Conservation (phyloP, 768 basidiomycete species). For the Tephrocybe sp. region DNA sequence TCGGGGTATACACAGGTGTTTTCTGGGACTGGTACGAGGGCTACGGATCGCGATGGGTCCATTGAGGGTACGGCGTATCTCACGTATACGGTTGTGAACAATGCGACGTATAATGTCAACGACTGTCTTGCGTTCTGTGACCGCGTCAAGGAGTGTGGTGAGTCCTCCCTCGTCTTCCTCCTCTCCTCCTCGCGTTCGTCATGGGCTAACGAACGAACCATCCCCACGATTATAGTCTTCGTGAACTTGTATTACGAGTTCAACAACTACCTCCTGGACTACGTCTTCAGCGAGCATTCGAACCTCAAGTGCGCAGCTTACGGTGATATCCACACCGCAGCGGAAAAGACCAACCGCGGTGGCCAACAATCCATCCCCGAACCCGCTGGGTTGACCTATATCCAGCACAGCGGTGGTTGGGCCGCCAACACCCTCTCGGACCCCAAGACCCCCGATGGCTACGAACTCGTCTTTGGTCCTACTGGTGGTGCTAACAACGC, state of each 20-base stretch:
- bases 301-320: constrained; percentile 49
- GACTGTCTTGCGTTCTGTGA: constrained; percentile 42
- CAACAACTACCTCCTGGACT: constrained; percentile 42
- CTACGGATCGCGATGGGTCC: constrained; percentile 38
- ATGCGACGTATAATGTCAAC: constrained; percentile 43
- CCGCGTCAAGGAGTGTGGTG: constrained; percentile 38
- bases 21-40: constrained; percentile 32
- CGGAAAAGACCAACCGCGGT: constrained; percentile 44
- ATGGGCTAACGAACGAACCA: neutral
- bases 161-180: constrained; percentile 12
- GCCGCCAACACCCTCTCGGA: constrained; percentile 33
- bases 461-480: constrained; percentile 46
- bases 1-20: constrained; percentile 38
- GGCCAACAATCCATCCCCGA: constrained; percentile 38
- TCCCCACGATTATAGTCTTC: constrained; percentile 38
- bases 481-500: constrained; percentile 42
- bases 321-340: constrained; percentile 38
- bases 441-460: constrained; percentile 40
- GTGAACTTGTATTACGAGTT: constrained; percentile 49
- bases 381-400: constrained; percentile 36
- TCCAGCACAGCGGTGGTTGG: constrained; percentile 44
- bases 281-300: constrained; percentile 34
- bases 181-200: neutral
- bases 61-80: constrained; percentile 49
- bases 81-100: constrained; percentile 43